Evolutionary conservation across 2,329 filamentous ascomycete genomes (phyloP).

Genomic region (Chaetomium globosum): DNA sequence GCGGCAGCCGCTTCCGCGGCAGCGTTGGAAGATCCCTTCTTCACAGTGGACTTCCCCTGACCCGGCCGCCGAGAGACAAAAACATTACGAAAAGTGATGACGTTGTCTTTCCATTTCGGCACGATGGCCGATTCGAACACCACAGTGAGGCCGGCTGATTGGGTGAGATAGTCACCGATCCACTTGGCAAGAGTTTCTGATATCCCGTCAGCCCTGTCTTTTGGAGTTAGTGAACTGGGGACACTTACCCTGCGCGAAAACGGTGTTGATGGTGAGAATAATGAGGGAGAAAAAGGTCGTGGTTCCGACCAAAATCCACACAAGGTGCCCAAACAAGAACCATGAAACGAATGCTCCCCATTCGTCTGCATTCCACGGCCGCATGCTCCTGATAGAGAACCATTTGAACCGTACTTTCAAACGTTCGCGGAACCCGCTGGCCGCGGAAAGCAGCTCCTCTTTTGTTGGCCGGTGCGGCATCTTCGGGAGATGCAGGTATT

Average conservation of each 20-base stretch:
- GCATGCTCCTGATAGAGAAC: constrained; percentile 90
- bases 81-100: constrained; percentile 95
- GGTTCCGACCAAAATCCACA: constrained; percentile 95
- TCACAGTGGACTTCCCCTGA: constrained; percentile 78
- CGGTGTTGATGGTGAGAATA: constrained; percentile 91
- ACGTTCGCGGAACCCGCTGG: constrained; percentile 89
- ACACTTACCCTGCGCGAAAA: constrained; percentile 81
- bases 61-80: constrained; percentile 92
- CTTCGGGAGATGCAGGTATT: constrained; percentile 64
- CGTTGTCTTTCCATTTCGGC: constrained; percentile 90
- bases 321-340: constrained; percentile 88
- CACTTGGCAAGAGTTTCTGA: constrained; percentile 87
- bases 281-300: constrained; percentile 94
- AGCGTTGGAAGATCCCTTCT: constrained; percentile 83
- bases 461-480: constrained; percentile 88
- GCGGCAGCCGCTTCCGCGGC: constrained; percentile 85
- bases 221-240: no score
- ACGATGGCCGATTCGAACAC: constrained; percentile 98
- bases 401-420: constrained; percentile 94
- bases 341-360: constrained; percentile 95
- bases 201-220: constrained; percentile 19
- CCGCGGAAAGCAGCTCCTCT: constrained; percentile 87
- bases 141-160: constrained; percentile 88
- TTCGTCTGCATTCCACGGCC: constrained; percentile 94
- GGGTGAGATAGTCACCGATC: constrained; percentile 93